Evolutionary conservation across 1,284 basidiomycete species (phyloP).

Genomic region (Sporisorium sorghi): DNA sequence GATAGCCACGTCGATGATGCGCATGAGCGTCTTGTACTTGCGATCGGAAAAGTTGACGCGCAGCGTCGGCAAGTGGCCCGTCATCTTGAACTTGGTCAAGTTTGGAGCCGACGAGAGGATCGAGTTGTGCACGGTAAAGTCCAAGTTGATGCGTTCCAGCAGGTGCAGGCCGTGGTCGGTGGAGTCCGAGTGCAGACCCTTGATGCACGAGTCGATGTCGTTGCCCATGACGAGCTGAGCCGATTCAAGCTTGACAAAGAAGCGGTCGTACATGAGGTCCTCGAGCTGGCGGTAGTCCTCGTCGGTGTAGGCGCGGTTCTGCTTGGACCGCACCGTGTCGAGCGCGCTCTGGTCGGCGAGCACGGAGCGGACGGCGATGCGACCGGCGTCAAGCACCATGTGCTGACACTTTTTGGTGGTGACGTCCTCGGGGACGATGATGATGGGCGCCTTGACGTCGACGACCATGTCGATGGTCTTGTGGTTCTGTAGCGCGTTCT

Average conservation of each 20-base stretch:
- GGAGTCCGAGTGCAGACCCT: constrained; percentile 75
- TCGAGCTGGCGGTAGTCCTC: constrained; percentile 90
- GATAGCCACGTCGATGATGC: constrained; percentile 89
- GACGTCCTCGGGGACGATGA: constrained; percentile 91
- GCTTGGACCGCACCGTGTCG: constrained; percentile 84
- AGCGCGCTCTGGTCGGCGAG: constrained; percentile 86
- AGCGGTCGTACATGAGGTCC: constrained; percentile 95
- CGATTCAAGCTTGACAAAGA: constrained; percentile 84
- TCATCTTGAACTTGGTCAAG: constrained; percentile 89
- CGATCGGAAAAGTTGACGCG: constrained; percentile 93
- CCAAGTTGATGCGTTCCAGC: constrained; percentile 91
- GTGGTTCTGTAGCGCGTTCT: constrained; percentile 90
- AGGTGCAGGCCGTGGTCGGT: constrained; percentile 74
- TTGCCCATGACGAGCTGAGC: constrained; percentile 93
- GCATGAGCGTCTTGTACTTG: constrained; percentile 95
- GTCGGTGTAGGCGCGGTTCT: constrained; percentile 85
- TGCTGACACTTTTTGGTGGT: constrained; percentile 83
- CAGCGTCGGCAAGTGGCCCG: constrained; percentile 87
- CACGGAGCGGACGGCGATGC: constrained; percentile 91
- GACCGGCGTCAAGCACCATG: constrained; percentile 94
- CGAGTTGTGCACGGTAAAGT: constrained; percentile 90
- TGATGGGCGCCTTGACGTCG: constrained; percentile 96
- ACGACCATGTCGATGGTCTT: constrained; percentile 96
- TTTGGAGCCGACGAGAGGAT: constrained; percentile 89
- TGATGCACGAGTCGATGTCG: constrained; percentile 82